These are phyloP conservation scores for Neurospora sp. DNA, from an alignment of 495 filamentous ascomycete species.

Conservation along the genomic window DNA sequence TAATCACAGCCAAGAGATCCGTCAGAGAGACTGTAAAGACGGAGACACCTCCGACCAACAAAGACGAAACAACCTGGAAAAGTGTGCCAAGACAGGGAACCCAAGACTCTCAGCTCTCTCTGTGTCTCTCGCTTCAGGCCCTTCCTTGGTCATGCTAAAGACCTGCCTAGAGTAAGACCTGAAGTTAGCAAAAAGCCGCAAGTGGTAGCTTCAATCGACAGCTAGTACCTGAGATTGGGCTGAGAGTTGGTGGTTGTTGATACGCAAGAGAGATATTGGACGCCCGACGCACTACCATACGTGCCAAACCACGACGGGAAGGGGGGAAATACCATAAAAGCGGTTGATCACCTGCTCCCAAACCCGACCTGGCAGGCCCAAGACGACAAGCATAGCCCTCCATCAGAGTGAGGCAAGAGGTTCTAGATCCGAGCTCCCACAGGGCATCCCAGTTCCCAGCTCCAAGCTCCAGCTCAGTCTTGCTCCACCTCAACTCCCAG, in stretches of 20 bases:
- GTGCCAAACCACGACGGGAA: background rate
- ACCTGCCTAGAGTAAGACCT: background rate
- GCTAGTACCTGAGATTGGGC: background rate
- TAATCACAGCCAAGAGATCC: background rate
- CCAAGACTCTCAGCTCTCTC: background rate
- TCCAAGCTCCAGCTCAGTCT: background rate
- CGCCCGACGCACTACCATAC: background rate
- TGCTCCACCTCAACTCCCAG: background rate
- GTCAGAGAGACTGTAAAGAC: background rate
- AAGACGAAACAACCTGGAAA: background rate
- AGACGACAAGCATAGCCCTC: background rate
- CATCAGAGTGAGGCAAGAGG: background rate
- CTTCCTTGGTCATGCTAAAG: background rate
- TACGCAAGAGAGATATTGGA: background rate
- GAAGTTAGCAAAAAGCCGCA: background rate
- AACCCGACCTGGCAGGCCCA: background rate
- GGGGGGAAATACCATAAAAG: background rate
- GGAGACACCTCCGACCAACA: background rate
- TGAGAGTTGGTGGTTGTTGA: background rate
- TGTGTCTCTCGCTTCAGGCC: background rate
- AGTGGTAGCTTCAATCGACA: background rate
- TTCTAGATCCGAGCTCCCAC: background rate
- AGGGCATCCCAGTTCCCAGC: background rate
- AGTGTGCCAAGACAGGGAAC: background rate
- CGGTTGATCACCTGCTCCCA: background rate